These are phyloP conservation scores for Boletus vermiculosoides DNA, from an alignment of 768 basidiomycete species.

Conservation along the genomic window DNA sequence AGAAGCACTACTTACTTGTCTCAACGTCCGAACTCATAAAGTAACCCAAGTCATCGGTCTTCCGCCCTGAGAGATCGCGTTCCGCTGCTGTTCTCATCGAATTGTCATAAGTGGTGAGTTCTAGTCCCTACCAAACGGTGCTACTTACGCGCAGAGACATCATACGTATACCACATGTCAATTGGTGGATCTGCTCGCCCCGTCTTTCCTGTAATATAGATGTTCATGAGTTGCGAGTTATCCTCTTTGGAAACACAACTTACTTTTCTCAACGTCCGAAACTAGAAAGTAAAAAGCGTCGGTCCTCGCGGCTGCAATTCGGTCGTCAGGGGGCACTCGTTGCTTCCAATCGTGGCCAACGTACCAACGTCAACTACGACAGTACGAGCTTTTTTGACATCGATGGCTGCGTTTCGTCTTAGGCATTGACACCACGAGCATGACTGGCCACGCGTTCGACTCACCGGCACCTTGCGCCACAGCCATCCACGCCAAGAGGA, in stretches of 20 bases:
- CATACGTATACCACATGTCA: not conserved
- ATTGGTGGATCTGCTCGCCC: not conserved
- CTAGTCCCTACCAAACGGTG: not conserved
- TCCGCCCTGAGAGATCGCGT: not conserved
- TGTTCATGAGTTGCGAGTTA: not conserved
- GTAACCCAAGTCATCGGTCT: not conserved
- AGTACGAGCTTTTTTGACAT: not conserved
- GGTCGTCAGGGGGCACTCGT: not conserved
- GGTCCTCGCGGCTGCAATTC: not conserved
- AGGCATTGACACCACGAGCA: not conserved
- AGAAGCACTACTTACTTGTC: not conserved
- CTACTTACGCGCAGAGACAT: slow-evolving; percentile 1
- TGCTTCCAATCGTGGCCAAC: not conserved
- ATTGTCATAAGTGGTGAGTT: not conserved
- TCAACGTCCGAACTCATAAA: not conserved
- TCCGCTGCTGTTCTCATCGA: not conserved
- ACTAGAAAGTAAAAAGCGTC: not conserved
- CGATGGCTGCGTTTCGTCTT: slow-evolving; percentile 4
- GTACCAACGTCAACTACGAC: not conserved
- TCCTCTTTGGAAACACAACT: not conserved
- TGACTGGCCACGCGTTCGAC: not conserved
- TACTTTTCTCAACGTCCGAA: not conserved
- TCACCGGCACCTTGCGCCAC: slow-evolving; percentile 15
- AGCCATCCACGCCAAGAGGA: slow-evolving; percentile 4
- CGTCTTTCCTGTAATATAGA: not conserved